Evolutionary conservation across 1,284 basidiomycete species (phyloP).

Genomic region (Rhizopogon parksii): DNA sequence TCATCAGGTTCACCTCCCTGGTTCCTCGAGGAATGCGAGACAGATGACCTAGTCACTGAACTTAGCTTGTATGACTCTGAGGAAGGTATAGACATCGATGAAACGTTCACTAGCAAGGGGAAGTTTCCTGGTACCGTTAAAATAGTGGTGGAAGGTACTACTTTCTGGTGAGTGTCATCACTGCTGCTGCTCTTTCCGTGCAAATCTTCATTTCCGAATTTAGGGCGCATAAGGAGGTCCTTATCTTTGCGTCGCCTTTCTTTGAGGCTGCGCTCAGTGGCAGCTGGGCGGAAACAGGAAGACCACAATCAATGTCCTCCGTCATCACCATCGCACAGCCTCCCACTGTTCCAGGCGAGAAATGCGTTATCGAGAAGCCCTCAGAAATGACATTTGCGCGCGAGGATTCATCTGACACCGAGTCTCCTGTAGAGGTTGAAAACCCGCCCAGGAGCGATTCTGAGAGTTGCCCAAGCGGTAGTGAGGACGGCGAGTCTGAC

Average conservation of each 20-base stretch:
- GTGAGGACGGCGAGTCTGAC: slow-evolving; percentile 31
- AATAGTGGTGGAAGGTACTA: slow-evolving; percentile 76
- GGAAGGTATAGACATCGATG: slow-evolving; percentile 67
- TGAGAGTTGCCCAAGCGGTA: slow-evolving; percentile 21
- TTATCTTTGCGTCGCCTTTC: slow-evolving; percentile 81
- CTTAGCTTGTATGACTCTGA: slow-evolving; percentile 58
- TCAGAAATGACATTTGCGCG: slow-evolving; percentile 53
- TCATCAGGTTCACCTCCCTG: slow-evolving; percentile 72
- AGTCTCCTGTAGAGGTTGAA: slow-evolving; percentile 31
- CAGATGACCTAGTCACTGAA: slow-evolving; percentile 61
- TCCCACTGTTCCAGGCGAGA: slow-evolving; percentile 46
- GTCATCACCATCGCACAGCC: slow-evolving; percentile 76
- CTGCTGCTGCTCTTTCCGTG: background rate
- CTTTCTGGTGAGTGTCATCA: slow-evolving; percentile 60
- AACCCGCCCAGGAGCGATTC: slow-evolving; percentile 21
- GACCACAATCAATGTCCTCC: slow-evolving; percentile 70
- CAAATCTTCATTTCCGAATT: slow-evolving; percentile 5
- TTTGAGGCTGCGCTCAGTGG: slow-evolving; percentile 80
- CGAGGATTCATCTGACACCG: slow-evolving; percentile 36
- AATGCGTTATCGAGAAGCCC: slow-evolving; percentile 32
- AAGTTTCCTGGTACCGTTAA: slow-evolving; percentile 75
- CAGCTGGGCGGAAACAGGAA: slow-evolving; percentile 69
- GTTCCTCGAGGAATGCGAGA: slow-evolving; percentile 64
- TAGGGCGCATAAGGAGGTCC: slow-evolving; percentile 80
- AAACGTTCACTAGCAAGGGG: slow-evolving; percentile 59